phyloP scores from a whole-genome alignment of 2,329 filamentous ascomycete species.

The Epichloe sp. region DNA sequence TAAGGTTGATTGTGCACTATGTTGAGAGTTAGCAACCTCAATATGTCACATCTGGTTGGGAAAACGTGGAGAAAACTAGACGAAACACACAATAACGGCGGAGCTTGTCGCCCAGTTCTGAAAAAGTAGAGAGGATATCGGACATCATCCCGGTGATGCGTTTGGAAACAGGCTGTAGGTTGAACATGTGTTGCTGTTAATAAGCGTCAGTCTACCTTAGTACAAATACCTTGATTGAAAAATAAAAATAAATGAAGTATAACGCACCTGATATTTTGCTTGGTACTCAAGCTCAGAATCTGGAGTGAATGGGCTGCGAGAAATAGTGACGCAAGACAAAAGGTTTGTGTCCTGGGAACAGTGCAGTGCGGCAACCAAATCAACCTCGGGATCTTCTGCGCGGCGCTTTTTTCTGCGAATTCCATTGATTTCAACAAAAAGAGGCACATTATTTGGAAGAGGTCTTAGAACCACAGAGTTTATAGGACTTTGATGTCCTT shows the following conservation, averaged over 20 bases:
- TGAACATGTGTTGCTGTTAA: conserved; percentile 12
- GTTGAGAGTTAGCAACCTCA: not conserved
- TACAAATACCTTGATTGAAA: not conserved
- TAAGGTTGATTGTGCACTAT: conserved; percentile 11
- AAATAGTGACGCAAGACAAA: conserved; percentile 4
- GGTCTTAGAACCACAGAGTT: not conserved
- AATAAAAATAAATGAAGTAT: not conserved
- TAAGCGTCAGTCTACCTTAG: not conserved
- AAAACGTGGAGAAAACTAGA: not conserved
- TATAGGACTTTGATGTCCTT: not conserved
- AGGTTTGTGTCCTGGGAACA: not conserved
- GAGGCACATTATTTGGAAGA: not conserved
- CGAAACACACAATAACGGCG: conserved; percentile 12
- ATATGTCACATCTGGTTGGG: not conserved
- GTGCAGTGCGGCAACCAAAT: conserved; percentile 15
- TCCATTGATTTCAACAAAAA: conserved; percentile 15
- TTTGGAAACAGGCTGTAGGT: conserved; percentile 8
- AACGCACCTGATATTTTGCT: not conserved
- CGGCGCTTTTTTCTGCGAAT: conserved; percentile 16
- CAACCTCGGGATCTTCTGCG: conserved; percentile 18
- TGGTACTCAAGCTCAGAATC: conserved; percentile 2
- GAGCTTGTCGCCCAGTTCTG: conserved; percentile 15
- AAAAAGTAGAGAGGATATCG: conserved; percentile 13
- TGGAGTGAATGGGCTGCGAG: not conserved
- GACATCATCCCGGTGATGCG: conserved; percentile 18